Conservation (phyloP, 768 basidiomycete species). For the Symmetrospora coprosmae region DNA sequence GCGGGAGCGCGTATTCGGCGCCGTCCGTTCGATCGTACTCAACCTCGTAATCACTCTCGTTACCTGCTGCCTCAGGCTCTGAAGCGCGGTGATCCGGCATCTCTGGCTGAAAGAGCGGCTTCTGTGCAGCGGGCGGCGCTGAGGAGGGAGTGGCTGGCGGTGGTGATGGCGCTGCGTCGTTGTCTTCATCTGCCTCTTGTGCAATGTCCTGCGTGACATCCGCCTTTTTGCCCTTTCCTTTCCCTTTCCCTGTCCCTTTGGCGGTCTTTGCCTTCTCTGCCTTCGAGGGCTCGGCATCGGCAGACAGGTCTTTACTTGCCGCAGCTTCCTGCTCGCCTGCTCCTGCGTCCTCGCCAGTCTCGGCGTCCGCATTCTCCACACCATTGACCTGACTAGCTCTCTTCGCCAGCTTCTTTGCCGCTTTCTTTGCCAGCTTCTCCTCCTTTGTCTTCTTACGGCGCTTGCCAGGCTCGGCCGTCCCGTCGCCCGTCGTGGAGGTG, state of each 20-base stretch:
- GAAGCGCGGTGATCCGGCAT: too few relatives aligned
- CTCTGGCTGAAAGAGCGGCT: too few relatives aligned
- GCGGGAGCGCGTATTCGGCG: too few relatives aligned
- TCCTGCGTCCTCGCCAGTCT: slow-evolving; percentile 1
- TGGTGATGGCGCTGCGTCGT: too few relatives aligned
- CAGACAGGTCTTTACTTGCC: neutral
- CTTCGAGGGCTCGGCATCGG: neutral
- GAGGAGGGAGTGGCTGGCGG: too few relatives aligned
- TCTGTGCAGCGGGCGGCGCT: too few relatives aligned
- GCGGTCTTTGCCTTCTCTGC: neutral
- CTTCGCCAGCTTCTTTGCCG: slow-evolving; percentile 39
- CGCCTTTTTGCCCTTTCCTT: too few relatives aligned
- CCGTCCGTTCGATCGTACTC: too few relatives aligned
- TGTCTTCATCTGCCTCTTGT: too few relatives aligned
- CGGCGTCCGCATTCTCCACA: slow-evolving; percentile 46
- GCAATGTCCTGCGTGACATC: too few relatives aligned
- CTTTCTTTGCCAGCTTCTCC: slow-evolving; percentile 7
- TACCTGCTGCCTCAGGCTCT: too few relatives aligned
- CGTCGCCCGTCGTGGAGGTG: neutral
- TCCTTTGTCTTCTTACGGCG: neutral
- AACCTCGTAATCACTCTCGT: too few relatives aligned
- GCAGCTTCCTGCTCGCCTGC: neutral
- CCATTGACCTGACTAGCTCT: slow-evolving; percentile 51
- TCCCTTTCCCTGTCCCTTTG: neutral
- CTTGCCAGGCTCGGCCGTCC: neutral